These are phyloP conservation scores for Millerago galiae DNA, from an alignment of 805 yeast genomes.

Conservation along the genomic window DNA sequence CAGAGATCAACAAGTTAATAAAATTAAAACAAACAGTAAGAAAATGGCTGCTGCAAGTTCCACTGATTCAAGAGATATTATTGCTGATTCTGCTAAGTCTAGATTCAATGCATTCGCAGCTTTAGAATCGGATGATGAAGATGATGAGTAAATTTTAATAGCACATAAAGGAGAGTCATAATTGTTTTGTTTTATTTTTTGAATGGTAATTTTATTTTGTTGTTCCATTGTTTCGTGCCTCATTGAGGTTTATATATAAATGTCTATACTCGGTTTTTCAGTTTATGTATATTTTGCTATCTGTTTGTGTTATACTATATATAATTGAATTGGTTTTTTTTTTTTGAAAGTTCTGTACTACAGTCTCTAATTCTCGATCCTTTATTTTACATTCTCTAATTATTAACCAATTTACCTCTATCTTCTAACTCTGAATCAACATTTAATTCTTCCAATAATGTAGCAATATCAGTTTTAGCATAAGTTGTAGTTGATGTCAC, in stretches of 20 bases:
- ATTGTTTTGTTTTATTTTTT: neutral
- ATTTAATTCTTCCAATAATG: conserved; percentile 19
- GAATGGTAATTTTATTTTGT: neutral
- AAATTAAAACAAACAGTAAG: conserved; percentile 65
- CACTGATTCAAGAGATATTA: conserved; percentile 64
- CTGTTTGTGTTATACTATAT: neutral
- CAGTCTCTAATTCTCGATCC: neutral
- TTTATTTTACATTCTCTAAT: neutral
- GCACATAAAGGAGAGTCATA: neutral
- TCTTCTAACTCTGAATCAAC: conserved; percentile 16
- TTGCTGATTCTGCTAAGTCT: conserved; percentile 58
- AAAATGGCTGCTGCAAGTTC: conserved; percentile 71
- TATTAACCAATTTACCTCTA: conserved; percentile 13
- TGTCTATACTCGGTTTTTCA: neutral
- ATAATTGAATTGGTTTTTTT: neutral
- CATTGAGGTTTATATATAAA: neutral
- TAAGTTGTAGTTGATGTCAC: conserved; percentile 3
- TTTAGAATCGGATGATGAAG: conserved; percentile 29
- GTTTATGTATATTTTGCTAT: neutral
- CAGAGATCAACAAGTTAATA: conserved; percentile 32
- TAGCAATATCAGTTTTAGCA: conserved; percentile 18
- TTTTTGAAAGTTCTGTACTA: neutral
- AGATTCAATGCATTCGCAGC: conserved; percentile 81
- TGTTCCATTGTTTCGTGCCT: neutral
- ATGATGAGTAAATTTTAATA: neutral